These are phyloP conservation scores for Triangularia setosa DNA, from an alignment of 2,329 filamentous ascomycete genomes.

Conservation along the genomic window DNA sequence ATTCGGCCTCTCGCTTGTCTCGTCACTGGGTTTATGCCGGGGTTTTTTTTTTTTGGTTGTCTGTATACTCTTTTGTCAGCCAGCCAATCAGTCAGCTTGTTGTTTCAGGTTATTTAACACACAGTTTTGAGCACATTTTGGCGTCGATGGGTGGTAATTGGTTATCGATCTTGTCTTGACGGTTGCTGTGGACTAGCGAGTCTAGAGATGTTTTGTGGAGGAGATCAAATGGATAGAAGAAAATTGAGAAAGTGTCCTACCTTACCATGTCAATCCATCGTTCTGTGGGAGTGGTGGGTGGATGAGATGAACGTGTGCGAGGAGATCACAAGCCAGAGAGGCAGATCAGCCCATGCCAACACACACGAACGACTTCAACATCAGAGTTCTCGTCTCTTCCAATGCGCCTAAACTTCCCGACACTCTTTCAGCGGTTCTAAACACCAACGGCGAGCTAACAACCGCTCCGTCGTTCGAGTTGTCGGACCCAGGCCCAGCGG, in stretches of 20 bases:
- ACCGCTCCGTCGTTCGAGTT: neutral
- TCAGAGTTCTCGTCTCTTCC: neutral
- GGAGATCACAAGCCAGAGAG: neutral
- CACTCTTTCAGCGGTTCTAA: neutral
- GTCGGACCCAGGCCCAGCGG: neutral
- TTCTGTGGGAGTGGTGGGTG: neutral
- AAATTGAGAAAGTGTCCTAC: neutral
- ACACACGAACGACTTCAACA: too few relatives aligned
- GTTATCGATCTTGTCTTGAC: neutral
- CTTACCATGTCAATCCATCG: too few relatives aligned
- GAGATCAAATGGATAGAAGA: neutral
- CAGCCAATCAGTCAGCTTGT: neutral
- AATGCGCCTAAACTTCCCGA: neutral
- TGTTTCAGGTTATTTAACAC: neutral
- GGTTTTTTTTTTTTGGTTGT: neutral
- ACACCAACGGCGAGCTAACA: neutral
- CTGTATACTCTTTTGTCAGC: neutral
- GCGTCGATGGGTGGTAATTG: neutral
- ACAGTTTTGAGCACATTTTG: neutral
- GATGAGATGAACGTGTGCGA: neutral
- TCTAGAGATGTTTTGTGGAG: conserved; percentile 35
- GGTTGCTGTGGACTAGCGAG: conserved; percentile 31
- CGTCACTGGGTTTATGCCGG: neutral
- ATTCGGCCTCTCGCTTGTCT: neutral
- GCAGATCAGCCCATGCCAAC: too few relatives aligned